These are phyloP conservation scores for Paecilomyces sp. DNA, from an alignment of 2,329 filamentous ascomycete genomes.

Conservation along the genomic window DNA sequence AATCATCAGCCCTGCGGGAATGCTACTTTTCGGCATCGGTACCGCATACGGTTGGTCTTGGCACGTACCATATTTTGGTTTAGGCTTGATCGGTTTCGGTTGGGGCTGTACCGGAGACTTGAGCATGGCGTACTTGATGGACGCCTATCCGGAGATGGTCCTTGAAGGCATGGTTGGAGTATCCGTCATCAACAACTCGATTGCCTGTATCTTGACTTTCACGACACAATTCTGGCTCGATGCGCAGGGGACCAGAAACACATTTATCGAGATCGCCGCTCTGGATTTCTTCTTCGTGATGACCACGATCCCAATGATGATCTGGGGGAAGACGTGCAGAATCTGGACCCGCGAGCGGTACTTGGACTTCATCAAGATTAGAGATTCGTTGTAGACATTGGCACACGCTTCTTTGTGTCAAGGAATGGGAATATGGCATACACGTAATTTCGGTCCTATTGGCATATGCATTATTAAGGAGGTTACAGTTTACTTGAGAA, in stretches of 20 bases:
- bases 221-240: slow-evolving; percentile 45
- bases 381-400: slow-evolving; percentile 26
- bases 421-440: background rate
- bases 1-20: slow-evolving; percentile 44
- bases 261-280: slow-evolving; percentile 47
- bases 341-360: slow-evolving; percentile 43
- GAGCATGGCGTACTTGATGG: slow-evolving; percentile 49
- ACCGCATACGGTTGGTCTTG: slow-evolving; percentile 46
- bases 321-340: slow-evolving; percentile 45
- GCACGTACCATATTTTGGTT: slow-evolving; percentile 48
- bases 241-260: slow-evolving; percentile 37
- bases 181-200: slow-evolving; percentile 50
- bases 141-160: slow-evolving; percentile 51
- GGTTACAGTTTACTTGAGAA: no score
- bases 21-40: slow-evolving; percentile 49
- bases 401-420: background rate
- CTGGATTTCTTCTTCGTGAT: slow-evolving; percentile 46
- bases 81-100: slow-evolving; percentile 53
- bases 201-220: slow-evolving; percentile 51
- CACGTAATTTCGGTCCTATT: no score
- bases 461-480: no score
- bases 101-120: slow-evolving; percentile 54
- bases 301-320: slow-evolving; percentile 48
- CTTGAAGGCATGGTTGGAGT: slow-evolving; percentile 54
- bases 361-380: slow-evolving; percentile 40